Conservation (phyloP, 2,329 filamentous ascomycete genomes). For the Xylaria polymorpha region DNA sequence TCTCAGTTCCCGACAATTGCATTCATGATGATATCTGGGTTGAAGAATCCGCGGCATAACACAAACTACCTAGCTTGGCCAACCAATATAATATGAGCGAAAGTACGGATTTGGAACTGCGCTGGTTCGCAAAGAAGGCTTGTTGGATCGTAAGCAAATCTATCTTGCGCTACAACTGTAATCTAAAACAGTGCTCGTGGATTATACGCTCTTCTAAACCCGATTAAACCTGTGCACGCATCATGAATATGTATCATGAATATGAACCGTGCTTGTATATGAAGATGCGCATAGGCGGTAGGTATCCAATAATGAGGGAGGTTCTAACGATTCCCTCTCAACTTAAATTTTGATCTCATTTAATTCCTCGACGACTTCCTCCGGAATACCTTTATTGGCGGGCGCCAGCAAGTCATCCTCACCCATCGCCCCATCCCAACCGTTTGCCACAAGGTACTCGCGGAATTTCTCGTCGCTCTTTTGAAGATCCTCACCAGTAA, state of each 20-base stretch:
- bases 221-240: neutral
- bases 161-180: neutral
- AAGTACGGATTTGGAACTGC: neutral
- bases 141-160: neutral
- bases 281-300: neutral
- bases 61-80: too few species aligned
- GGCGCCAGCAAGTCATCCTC: constrained; percentile 21
- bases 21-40: too few species aligned
- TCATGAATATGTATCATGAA: too few species aligned
- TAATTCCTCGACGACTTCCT: constrained; percentile 2
- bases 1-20: too few species aligned
- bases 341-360: neutral
- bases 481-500: constrained; percentile 28
- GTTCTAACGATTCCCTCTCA: neutral
- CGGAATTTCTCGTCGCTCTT: constrained; percentile 32
- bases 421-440: constrained; percentile 30
- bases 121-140: neutral
- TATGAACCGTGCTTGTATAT: neutral
- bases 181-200: neutral
- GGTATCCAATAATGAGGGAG: too few species aligned
- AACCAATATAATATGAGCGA: too few species aligned
- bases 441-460: constrained; percentile 29
- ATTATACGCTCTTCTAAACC: neutral
- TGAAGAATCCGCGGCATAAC: too few species aligned
- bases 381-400: constrained; percentile 12